Evolutionary conservation across 1,284 basidiomycete genomes (phyloP), one percentile per base, ranked within the genome.

Genomic region (Coniferiporia weirii): DNA sequence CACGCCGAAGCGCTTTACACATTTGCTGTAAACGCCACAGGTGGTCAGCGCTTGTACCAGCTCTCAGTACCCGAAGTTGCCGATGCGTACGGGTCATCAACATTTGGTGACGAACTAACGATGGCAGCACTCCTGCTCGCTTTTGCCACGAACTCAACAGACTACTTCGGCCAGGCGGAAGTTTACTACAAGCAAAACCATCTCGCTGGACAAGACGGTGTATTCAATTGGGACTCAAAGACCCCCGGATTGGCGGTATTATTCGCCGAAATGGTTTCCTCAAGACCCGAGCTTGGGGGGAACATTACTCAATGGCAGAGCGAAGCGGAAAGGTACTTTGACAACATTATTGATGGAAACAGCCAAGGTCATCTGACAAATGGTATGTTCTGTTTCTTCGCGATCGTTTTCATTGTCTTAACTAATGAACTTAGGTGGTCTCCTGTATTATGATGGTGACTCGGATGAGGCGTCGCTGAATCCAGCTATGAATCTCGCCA

Each of bases 181-280:
- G 67, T 72, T 3, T 82, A 81, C 67, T 94, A 88, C 69, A 67
- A 73, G 4, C 73, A 83, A 40, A 89, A 82, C 67, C 70, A 76
- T 15, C 77, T 93, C 0, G 72, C 73, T 4, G 75, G 76, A 1
- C 73, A 78, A 46, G 74, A 85, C 55, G 72, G 76, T 4, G 85
- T 89, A 5, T 91, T 95, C 75, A 95, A 95, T 69, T 97, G 95
- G 94, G 93, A 95, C 68, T 83, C 83, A 1, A 91, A 91, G 70
- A 80, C 81, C 0, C 87, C 92, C 2, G 91, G 87, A 1, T 69
- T 91, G 0, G 82, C 85, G 46, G 80, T 96, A 17, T 73, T 96
- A 10, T 90, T 90, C 55, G 75, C 85, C 0, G 85, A 87, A 59
- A 75, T 93, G 34, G 82, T 83, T 1, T 72, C 79, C 62, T 71